phyloP scores from a whole-genome alignment of 1,284 basidiomycete species.

The Puccinia hordei region DNA sequence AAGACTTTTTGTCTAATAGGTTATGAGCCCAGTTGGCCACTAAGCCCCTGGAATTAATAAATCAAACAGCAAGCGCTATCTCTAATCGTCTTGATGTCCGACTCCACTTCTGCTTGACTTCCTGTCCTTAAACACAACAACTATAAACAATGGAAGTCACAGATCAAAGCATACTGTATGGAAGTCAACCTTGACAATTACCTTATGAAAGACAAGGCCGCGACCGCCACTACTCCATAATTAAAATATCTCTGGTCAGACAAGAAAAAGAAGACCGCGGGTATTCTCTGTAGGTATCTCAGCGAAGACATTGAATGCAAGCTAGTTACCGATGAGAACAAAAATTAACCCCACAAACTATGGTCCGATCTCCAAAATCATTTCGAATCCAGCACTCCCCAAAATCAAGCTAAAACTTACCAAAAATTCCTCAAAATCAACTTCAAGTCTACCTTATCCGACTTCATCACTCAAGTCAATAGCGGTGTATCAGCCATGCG shows the following conservation, averaged over 20 bases:
- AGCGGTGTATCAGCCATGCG: neutral
- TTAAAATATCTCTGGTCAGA: neutral
- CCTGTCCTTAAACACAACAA: neutral
- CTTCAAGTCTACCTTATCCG: neutral
- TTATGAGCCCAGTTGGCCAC: no score
- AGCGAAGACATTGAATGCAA: neutral
- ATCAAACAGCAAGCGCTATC: no score
- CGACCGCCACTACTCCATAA: neutral
- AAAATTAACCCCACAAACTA: neutral
- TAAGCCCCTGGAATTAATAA: no score
- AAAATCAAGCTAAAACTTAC: constrained; percentile 4
- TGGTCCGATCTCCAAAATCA: neutral
- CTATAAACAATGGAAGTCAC: neutral
- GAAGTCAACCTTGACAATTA: neutral
- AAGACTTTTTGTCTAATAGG: no score
- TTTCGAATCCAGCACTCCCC: neutral
- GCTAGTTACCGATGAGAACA: neutral
- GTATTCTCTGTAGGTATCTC: neutral
- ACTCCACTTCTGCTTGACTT: no score
- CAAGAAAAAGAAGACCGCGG: no score
- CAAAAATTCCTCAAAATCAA: neutral
- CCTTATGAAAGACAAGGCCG: neutral
- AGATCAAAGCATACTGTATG: neutral
- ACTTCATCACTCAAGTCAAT: no score
- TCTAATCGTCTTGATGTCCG: no score